Conservation (phyloP, 73 alveolate genomes). For the Paramecium primaurelia region DNA sequence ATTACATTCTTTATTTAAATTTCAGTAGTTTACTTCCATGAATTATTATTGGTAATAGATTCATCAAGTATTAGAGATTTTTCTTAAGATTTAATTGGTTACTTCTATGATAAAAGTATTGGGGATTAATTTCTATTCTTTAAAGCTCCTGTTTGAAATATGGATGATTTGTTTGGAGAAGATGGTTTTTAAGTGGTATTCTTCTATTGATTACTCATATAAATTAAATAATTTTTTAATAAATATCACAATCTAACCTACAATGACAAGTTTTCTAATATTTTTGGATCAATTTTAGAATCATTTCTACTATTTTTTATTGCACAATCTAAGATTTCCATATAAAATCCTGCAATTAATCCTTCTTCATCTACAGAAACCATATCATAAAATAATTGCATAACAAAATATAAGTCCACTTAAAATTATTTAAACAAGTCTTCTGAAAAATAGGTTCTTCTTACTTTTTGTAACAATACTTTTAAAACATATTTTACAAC, state of each 20-base stretch:
- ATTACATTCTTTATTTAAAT: background rate
- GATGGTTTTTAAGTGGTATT: background rate
- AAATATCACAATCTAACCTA: background rate
- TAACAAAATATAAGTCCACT: constrained; percentile 40
- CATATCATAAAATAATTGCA: constrained; percentile 38
- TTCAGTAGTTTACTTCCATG: background rate
- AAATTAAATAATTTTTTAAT: background rate
- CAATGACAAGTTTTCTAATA: background rate
- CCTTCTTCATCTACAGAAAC: constrained; percentile 55
- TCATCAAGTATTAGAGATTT: background rate
- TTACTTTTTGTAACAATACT: constrained; percentile 28
- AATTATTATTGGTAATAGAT: background rate
- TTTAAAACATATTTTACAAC: constrained; percentile 29
- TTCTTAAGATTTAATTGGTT: background rate
- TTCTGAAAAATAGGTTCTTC: background rate
- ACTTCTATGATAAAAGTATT: background rate
- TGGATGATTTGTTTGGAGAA: background rate
- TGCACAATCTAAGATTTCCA: constrained; percentile 52
- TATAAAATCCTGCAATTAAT: constrained; percentile 27
- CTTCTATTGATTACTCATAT: background rate
- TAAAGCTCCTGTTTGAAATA: background rate
- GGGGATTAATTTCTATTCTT: background rate
- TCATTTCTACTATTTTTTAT: background rate
- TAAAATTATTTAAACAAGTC: constrained; percentile 18
- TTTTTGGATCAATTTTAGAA: background rate